phyloP scores from a whole-genome alignment of 352 stramenopile species.

The Phytophthora meadii region DNA sequence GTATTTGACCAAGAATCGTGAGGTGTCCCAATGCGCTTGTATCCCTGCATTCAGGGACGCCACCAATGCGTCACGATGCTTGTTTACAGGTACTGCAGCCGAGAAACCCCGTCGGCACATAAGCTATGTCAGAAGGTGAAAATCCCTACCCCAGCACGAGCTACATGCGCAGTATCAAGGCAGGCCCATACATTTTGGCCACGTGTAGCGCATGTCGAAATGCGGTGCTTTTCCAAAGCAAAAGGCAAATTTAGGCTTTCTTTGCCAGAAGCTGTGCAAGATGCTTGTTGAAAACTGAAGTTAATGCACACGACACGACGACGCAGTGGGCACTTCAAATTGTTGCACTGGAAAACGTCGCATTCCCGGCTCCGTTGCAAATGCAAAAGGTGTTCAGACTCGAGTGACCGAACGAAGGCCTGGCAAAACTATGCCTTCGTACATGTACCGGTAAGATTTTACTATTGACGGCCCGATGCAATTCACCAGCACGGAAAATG shows the following conservation, averaged over 20 bases:
- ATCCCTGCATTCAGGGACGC: conserved; percentile 21
- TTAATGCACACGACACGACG: conserved; percentile 22
- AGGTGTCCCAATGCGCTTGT: conserved; percentile 16
- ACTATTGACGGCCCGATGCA: conserved; percentile 1
- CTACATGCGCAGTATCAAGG: neutral
- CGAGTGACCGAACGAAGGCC: conserved; percentile 1
- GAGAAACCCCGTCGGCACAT: neutral
- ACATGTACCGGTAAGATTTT: no score
- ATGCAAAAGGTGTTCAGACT: conserved; percentile 3
- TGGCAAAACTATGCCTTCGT: no score
- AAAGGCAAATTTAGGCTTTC: conserved; percentile 23
- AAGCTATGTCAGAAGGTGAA: neutral
- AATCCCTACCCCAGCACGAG: conserved; percentile 10
- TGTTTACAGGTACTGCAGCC: conserved; percentile 19
- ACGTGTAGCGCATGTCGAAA: no score
- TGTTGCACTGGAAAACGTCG: conserved; percentile 22
- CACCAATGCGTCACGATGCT: conserved; percentile 13
- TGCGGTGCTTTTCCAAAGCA: conserved; percentile 18
- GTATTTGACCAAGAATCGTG: neutral
- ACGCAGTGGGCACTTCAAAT: conserved; percentile 14
- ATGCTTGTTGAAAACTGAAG: conserved; percentile 36
- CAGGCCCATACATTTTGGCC: conserved; percentile 3
- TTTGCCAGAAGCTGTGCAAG: conserved; percentile 11
- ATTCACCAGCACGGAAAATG: conserved; percentile 6
- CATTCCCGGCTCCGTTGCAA: conserved; percentile 19